These are phyloP conservation scores for Thraustochytrium sp. DNA, from an alignment of 352 stramenopile species.

Conservation along the genomic window DNA sequence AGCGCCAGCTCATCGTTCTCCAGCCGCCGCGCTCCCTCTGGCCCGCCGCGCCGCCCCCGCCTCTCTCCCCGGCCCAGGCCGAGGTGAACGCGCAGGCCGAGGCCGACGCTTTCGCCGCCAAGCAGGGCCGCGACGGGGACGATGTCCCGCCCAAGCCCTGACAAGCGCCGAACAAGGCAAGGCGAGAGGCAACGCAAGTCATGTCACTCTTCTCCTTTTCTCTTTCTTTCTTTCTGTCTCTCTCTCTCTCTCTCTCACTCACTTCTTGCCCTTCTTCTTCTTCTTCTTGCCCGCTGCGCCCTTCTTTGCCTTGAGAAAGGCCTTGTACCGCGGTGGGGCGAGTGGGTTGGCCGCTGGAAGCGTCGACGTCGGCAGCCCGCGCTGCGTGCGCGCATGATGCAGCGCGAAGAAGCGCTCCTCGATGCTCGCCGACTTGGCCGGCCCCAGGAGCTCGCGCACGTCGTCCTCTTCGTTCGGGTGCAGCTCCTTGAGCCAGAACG, in stretches of 20 bases:
- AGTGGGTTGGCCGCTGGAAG: background rate
- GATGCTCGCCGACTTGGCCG: background rate
- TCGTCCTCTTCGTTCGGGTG: background rate
- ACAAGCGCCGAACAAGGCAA: background rate
- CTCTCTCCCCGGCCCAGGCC: background rate
- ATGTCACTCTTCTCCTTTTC: background rate
- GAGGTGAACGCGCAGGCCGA: background rate
- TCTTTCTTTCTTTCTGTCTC: background rate
- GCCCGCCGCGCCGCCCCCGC: background rate
- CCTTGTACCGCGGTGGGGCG: background rate
- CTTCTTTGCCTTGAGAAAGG: conserved; percentile 43
- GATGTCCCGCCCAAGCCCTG: too few species aligned
- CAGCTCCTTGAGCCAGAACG: background rate
- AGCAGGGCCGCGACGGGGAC: too few species aligned
- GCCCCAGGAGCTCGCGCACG: background rate
- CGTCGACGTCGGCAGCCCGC: background rate
- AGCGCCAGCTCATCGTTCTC: conserved; percentile 24
- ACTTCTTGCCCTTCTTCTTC: conserved; percentile 43
- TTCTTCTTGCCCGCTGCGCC: background rate
- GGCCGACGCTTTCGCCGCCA: background rate
- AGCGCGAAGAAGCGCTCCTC: conserved; percentile 26
- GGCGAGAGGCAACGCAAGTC: background rate
- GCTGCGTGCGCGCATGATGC: background rate
- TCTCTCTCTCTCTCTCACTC: background rate
- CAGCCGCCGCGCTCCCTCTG: background rate